Conservation (phyloP, 257 asterid genomes). For the Salvia hispanica region DNA sequence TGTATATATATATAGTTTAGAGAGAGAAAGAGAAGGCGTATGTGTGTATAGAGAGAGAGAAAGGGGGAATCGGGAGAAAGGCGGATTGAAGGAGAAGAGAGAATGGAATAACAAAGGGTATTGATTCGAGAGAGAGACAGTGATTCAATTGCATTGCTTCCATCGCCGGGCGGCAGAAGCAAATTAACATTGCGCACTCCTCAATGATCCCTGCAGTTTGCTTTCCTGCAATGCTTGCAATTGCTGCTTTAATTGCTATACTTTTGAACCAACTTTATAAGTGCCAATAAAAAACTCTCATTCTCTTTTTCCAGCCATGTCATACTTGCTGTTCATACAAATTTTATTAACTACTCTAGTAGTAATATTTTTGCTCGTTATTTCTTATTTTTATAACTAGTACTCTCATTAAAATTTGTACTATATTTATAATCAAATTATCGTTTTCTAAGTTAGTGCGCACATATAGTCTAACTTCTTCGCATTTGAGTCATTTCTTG, state of each 20-base stretch:
- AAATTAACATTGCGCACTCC: slow-evolving; percentile 17
- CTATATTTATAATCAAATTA: too few species aligned
- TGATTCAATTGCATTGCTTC: slow-evolving; percentile 44
- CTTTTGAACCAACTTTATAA: not conserved
- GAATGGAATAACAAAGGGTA: slow-evolving; percentile 35
- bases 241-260: not conserved
- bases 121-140: slow-evolving; percentile 36
- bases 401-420: too few species aligned
- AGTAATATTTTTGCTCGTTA: too few species aligned
- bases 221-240: slow-evolving; percentile 34
- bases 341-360: too few species aligned
- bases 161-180: slow-evolving; percentile 52
- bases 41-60: slow-evolving; percentile 11
- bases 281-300: too few species aligned
- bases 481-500: too few species aligned
- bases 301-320: too few species aligned
- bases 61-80: not conserved
- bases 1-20: not conserved
- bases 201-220: slow-evolving; percentile 37
- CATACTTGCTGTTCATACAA: too few species aligned
- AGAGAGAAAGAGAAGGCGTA: slow-evolving; percentile 12
- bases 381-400: too few species aligned
- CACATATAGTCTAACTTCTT: too few species aligned
- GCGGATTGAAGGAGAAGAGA: slow-evolving; percentile 33
- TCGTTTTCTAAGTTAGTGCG: too few species aligned